Evolutionary conservation across 441 rosid genomes (phyloP).

Genomic region (Viola pubescens): DNA sequence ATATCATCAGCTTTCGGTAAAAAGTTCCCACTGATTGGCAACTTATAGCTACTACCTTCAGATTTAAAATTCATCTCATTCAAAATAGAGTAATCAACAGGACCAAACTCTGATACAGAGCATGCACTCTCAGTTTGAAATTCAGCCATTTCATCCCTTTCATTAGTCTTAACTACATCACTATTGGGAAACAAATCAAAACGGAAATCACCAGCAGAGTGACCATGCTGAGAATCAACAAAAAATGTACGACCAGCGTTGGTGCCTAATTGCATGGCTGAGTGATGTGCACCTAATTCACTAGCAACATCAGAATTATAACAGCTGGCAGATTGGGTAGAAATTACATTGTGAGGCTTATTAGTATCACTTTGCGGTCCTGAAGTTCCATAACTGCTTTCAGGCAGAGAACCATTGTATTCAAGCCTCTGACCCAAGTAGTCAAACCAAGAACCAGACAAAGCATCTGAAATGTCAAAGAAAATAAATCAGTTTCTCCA

Average conservation of each 20-base stretch:
- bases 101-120: conserved; percentile 26
- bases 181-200: conserved; percentile 28
- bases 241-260: conserved; percentile 25
- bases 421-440: conserved; percentile 18
- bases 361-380: conserved; percentile 24
- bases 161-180: conserved; percentile 30
- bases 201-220: conserved; percentile 18
- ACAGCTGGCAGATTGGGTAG: conserved; percentile 32
- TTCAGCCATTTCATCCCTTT: conserved; percentile 35
- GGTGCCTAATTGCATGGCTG: conserved; percentile 27
- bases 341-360: conserved; percentile 18
- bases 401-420: conserved; percentile 13
- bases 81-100: conserved; percentile 27
- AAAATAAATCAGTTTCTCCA: conserved; percentile 20
- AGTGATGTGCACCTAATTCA: conserved; percentile 26
- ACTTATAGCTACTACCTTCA: conserved; percentile 27
- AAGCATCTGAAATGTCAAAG: conserved; percentile 38
- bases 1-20: conserved; percentile 23
- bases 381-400: conserved; percentile 22
- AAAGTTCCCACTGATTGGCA: conserved; percentile 25
- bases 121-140: conserved; percentile 33
- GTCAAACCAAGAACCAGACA: conserved; percentile 19
- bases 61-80: conserved; percentile 27
- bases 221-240: conserved; percentile 20
- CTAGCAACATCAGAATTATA: conserved; percentile 32